Conservation (phyloP, 805 yeast genomes). For the Saturnispora zaruensis region DNA sequence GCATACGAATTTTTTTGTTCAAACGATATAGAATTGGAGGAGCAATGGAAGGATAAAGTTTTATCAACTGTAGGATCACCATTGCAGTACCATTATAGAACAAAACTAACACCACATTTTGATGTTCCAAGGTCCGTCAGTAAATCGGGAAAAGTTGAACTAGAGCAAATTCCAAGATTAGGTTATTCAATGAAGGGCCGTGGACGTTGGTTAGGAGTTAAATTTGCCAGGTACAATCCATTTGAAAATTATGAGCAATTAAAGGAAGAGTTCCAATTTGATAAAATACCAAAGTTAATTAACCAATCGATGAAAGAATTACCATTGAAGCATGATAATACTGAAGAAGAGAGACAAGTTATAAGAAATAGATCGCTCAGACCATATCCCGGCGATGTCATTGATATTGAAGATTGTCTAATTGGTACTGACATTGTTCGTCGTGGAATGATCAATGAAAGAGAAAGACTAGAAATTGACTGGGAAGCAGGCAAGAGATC, state of each 20-base stretch:
- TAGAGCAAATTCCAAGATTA: conserved; percentile 45
- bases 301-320: neutral
- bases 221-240: conserved; percentile 7
- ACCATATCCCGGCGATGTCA: conserved; percentile 49
- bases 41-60: conserved; percentile 30
- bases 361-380: conserved; percentile 15
- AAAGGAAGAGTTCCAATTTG: conserved; percentile 1
- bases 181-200: conserved; percentile 88
- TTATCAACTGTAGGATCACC: conserved; percentile 55
- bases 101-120: conserved; percentile 94
- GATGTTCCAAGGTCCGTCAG: conserved; percentile 22
- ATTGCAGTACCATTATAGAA: conserved; percentile 64
- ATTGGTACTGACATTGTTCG: conserved; percentile 81
- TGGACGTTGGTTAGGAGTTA: conserved; percentile 41
- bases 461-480: conserved; percentile 42
- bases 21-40: conserved; percentile 8
- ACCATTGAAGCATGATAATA: conserved; percentile 6
- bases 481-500: conserved; percentile 25
- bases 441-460: conserved; percentile 62
- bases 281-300: conserved; percentile 7
- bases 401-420: conserved; percentile 90
- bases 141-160: conserved; percentile 12
- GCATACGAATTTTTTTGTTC: conserved; percentile 68
- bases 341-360: conserved; percentile 4
- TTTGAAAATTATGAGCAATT: conserved; percentile 4